These are phyloP conservation scores for Physaria fendleri DNA, from an alignment of 345 rosid species.

Conservation along the genomic window DNA sequence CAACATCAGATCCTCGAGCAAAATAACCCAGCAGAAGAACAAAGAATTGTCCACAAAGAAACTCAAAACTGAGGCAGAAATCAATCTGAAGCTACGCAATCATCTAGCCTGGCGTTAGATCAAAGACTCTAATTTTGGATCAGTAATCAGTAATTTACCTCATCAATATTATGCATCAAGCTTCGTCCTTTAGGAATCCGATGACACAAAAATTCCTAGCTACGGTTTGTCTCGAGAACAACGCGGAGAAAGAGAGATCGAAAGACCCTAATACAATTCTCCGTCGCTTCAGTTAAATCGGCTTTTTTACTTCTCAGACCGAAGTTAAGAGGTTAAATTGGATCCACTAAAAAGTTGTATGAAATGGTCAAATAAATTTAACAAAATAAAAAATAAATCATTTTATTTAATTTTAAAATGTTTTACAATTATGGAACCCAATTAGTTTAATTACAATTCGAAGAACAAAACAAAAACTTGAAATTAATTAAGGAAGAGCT, in stretches of 20 bases:
- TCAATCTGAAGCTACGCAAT: constrained; percentile 24
- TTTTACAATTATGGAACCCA: no score
- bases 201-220: no score
- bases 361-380: constrained; percentile 5
- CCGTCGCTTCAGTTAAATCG: not conserved
- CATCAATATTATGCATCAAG: constrained; percentile 10
- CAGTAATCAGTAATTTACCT: constrained; percentile 17
- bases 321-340: constrained; percentile 5
- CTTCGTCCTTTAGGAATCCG: constrained; percentile 10
- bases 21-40: not conserved
- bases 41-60: constrained; percentile 13
- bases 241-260: no score
- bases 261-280: constrained; percentile 21
- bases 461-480: no score
- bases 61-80: constrained; percentile 7
- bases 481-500: not conserved
- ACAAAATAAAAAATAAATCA: not conserved
- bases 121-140: constrained; percentile 16
- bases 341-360: constrained; percentile 11
- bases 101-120: constrained; percentile 21
- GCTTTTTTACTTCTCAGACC: not conserved
- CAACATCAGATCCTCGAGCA: constrained; percentile 5
- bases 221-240: constrained; percentile 21
- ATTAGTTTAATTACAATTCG: no score
- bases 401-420: no score